These are phyloP conservation scores for Ustilago sp. DNA, from an alignment of 1,284 basidiomycete species.

Conservation along the genomic window DNA sequence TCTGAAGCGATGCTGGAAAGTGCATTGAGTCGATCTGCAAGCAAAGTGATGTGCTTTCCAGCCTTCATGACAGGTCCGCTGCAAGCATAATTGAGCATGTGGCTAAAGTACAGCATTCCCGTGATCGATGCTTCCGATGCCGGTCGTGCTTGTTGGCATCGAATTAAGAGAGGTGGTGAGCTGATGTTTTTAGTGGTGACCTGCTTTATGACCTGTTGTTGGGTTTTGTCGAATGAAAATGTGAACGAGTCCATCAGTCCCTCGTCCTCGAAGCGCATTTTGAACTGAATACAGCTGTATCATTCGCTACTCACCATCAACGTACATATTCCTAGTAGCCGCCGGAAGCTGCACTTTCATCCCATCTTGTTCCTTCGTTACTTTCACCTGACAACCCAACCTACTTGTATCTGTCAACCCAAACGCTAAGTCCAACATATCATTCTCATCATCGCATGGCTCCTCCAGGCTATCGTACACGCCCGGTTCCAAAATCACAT, in stretches of 20 bases:
- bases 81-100: not conserved
- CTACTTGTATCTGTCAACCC: slow-evolving; percentile 85
- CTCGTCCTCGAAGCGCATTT: no score
- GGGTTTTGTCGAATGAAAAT: not conserved
- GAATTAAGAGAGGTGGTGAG: not conserved
- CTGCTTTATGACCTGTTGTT: slow-evolving; percentile 46
- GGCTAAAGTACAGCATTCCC: not conserved
- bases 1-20: no score
- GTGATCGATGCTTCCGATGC: not conserved
- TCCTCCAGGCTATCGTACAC: slow-evolving; percentile 87
- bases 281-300: no score
- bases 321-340: slow-evolving; percentile 97
- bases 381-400: slow-evolving; percentile 81
- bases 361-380: slow-evolving; percentile 86
- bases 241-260: not conserved
- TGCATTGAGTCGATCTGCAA: no score
- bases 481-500: slow-evolving; percentile 86
- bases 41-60: no score
- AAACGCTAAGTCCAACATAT: slow-evolving; percentile 97
- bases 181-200: slow-evolving; percentile 30
- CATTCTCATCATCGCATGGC: slow-evolving; percentile 92
- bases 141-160: not conserved
- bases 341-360: slow-evolving; percentile 87
- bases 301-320: slow-evolving; percentile 75
- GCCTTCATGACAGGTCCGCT: not conserved